phyloP scores from a whole-genome alignment of 2,329 filamentous ascomycete genomes.

The Aspergillus spinulosporus region DNA sequence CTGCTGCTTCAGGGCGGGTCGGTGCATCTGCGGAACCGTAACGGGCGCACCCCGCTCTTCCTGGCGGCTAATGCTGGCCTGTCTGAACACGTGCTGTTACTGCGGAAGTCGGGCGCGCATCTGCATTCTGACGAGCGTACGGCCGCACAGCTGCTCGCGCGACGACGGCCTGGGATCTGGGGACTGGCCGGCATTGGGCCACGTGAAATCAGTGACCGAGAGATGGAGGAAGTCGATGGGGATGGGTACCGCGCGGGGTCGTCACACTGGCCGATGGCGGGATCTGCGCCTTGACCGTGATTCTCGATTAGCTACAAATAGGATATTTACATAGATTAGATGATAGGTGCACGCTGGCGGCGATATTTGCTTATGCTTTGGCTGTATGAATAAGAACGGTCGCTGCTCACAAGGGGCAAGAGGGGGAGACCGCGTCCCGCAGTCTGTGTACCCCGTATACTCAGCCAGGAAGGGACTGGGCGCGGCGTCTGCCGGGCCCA shows the following conservation, averaged over 20 bases:
- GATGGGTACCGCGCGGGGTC: slow-evolving; percentile 6
- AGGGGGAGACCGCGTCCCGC: background rate
- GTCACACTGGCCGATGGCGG: slow-evolving; percentile 15
- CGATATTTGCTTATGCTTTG: background rate
- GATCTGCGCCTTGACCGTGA: slow-evolving; percentile 13
- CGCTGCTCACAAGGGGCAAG: background rate
- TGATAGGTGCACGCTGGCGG: background rate
- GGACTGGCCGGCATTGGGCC: slow-evolving; percentile 43
- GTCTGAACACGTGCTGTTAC: slow-evolving; percentile 54
- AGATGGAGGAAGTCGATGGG: slow-evolving; percentile 10
- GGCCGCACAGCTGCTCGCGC: slow-evolving; percentile 53
- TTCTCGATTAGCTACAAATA: background rate
- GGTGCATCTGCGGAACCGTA: slow-evolving; percentile 60
- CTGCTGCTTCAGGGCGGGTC: slow-evolving; percentile 59
- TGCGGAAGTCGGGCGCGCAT: slow-evolving; percentile 60
- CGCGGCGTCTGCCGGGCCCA: no score
- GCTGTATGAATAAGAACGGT: background rate
- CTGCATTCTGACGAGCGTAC: slow-evolving; percentile 58
- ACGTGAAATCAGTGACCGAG: slow-evolving; percentile 16
- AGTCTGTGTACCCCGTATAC: background rate
- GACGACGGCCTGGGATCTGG: slow-evolving; percentile 45
- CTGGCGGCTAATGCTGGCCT: slow-evolving; percentile 59
- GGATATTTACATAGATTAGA: background rate
- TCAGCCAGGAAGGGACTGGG: no score
- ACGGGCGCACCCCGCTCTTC: slow-evolving; percentile 60